These are phyloP conservation scores for Silene vulgaris DNA, from an alignment of 179 eudicot genomes.

Conservation along the genomic window DNA sequence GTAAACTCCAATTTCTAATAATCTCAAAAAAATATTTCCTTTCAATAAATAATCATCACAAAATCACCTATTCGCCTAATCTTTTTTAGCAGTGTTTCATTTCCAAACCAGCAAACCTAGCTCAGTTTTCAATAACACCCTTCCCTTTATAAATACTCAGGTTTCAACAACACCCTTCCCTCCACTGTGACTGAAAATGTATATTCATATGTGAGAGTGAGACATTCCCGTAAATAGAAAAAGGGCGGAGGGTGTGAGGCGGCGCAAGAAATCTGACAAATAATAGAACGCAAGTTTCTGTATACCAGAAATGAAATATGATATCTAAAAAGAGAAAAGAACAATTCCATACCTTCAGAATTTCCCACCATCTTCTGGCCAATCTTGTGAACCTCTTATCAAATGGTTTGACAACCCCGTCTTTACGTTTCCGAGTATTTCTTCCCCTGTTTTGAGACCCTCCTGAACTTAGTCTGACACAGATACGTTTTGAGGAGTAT, in stretches of 20 bases:
- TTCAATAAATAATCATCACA: too few relatives aligned
- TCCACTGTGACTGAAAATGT: too few relatives aligned
- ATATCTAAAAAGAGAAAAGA: not conserved
- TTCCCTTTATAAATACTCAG: too few relatives aligned
- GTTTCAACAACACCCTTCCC: too few relatives aligned
- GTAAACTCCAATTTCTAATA: too few relatives aligned
- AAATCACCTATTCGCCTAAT: too few relatives aligned
- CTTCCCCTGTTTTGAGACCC: conserved; percentile 43
- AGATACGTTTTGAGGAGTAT: conserved; percentile 68
- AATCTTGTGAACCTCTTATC: conserved; percentile 79
- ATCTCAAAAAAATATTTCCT: too few relatives aligned
- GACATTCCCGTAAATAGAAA: not conserved
- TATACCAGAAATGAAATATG: not conserved
- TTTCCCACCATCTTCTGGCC: conserved; percentile 82
- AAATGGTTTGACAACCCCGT: conserved; percentile 64
- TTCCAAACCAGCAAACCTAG: too few relatives aligned
- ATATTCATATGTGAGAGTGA: not conserved
- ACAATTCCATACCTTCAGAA: conserved; percentile 60
- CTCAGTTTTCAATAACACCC: too few relatives aligned
- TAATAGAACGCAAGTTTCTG: not conserved
- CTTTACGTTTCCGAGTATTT: conserved; percentile 64
- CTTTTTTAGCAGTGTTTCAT: too few relatives aligned
- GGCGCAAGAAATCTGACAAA: not conserved
- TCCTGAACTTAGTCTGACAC: conserved; percentile 67
- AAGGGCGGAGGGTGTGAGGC: not conserved